Evolutionary conservation across 345 rosid species (phyloP), one percentile per base, ranked within the genome.

Genomic region (Camelina sativa): DNA sequence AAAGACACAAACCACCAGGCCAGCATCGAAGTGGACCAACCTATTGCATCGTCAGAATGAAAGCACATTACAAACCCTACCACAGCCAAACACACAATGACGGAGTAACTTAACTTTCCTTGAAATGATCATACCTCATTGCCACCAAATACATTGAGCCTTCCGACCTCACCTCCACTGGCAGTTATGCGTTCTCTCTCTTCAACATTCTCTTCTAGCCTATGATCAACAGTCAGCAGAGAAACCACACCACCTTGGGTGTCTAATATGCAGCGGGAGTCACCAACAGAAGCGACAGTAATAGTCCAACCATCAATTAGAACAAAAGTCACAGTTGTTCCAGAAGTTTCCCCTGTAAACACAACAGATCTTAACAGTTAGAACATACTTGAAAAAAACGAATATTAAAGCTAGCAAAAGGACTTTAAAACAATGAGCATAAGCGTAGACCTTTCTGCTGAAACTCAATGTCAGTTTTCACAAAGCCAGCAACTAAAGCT

Each of bases 151-250:
- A 91, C 82, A 77, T 96, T 96, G 66, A 96, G 93, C 78, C 99
- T 88, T 79, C 99, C 99, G 17, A 96, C 99, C 87, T 96, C 98
- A 72, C 99, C 99, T 13, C 99, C 99, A 79, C 99, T 96, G 61
- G 99, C 99, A 81, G 98, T 96, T 74, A 96, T 91, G 57, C 99
- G 98, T 81, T 92, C 98, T 80, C 99, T 86, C 85, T 96, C 99
- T 84, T 91, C 98, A 16, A 34, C 96, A 83, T 96, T 96, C 82
- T 96, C 99, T 81, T 96, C 99, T 16, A 96, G 85, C 83, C 99
- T 87, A 75, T 96, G 99, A 82, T 96, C 99, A 41, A 92, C 99
- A 5, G 99, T 96, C 82, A 96, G 82, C 3, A 96, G 93, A 67
- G 99, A 92, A 58, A 96, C 95, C 60, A 91, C 86, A 54, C 98